Evolutionary conservation across 139 green algal genomes (phyloP), one percentile per base, ranked within the genome.

Genomic region (Chlamydomonas sp.): DNA sequence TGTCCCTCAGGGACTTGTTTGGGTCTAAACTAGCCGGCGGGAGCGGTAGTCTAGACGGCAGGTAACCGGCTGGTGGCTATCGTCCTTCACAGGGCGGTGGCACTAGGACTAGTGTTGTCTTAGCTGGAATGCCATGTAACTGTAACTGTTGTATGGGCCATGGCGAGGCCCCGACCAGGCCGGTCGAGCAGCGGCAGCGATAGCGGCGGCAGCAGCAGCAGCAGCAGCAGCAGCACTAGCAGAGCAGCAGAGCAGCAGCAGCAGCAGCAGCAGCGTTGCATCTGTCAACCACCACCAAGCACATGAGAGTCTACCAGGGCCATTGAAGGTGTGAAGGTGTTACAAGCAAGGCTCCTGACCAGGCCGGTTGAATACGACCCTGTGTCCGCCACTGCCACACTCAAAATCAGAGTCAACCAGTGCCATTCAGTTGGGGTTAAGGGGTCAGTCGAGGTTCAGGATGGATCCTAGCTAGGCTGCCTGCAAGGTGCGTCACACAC

Each of bases 131-230:
- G n/a, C n/a, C n/a, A n/a, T n/a, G n/a, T n/a, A n/a, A n/a, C n/a
- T n/a, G n/a, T n/a, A n/a, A n/a, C n/a, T n/a, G n/a, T n/a, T n/a
- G n/a, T n/a, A n/a, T n/a, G n/a, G n/a, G n/a, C n/a, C n/a, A n/a
- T n/a, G n/a, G n/a, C n/a, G n/a, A n/a, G 43, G 20, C 16, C 13
- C 58, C 66, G 8, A 74, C 33, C 35, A 24, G 22, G 28, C 22
- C 36, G n/a, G 35, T 69, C 13, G 30, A 95, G 48, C 13, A 93
- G 75, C 58, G 92, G 81, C 48, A 95, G 73, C 2, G 59, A 47
- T 1, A 76, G 73, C 43, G 20, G 20, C 13, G 20, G 43, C 43
- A 54, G 43, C 43, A 54, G 43, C 20, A 26, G 16, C 13, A 20
- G 43, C 43, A 54, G 16, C 43, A 54, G 43, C 43, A 54, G 13